These are phyloP conservation scores for Colletotrichum phormii DNA, from an alignment of 2,329 filamentous ascomycete species.

Conservation along the genomic window DNA sequence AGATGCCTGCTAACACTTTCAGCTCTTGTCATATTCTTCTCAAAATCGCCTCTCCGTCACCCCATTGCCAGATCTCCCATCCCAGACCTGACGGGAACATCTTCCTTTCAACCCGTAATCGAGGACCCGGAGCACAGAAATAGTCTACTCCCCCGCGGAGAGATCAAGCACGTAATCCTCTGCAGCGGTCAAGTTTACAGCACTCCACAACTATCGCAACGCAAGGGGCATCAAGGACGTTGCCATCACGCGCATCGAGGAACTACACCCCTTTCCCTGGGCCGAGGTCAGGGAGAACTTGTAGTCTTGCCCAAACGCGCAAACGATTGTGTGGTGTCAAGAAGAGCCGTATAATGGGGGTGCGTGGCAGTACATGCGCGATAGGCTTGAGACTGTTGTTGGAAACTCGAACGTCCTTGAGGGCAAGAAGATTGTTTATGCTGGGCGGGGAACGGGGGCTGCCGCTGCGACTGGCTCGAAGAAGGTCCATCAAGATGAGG, in stretches of 20 bases:
- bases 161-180: constrained; percentile 93
- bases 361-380: constrained; percentile 41
- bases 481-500: constrained; percentile 15
- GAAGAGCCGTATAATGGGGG: constrained; percentile 43
- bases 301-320: constrained; percentile 38
- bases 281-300: constrained; percentile 38
- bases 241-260: constrained; percentile 41
- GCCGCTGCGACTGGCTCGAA: constrained; percentile 14
- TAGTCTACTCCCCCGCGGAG: constrained; percentile 77
- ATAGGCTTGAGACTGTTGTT: constrained; percentile 38
- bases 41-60: constrained; percentile 94
- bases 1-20: constrained; percentile 37
- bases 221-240: constrained; percentile 26
- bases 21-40: constrained; percentile 98
- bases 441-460: constrained; percentile 4
- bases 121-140: constrained; percentile 86
- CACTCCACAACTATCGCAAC: constrained; percentile 71
- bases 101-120: constrained; percentile 97
- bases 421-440: constrained; percentile 1
- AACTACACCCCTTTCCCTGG: constrained; percentile 44
- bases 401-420: neutral
- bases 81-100: constrained; percentile 89
- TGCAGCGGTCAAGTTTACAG: constrained; percentile 95
- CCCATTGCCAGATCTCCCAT: constrained; percentile 88
- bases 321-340: constrained; percentile 41